These are phyloP conservation scores for Macrophomina pseudophaseolina DNA, from an alignment of 2,329 filamentous ascomycete genomes.

Conservation along the genomic window DNA sequence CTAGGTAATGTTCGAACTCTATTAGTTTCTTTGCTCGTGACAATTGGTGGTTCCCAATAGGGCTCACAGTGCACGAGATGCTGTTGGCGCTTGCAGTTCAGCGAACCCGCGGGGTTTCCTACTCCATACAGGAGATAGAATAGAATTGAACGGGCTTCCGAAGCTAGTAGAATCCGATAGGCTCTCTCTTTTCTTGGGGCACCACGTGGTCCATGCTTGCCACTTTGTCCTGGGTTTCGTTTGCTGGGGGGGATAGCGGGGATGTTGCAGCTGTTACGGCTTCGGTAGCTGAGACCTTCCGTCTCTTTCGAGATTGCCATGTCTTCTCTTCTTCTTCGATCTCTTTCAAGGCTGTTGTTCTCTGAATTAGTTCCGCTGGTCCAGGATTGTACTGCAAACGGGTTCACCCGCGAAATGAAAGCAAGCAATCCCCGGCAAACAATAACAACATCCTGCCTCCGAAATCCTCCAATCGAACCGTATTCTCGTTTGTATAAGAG, in stretches of 20 bases:
- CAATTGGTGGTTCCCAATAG: too few species aligned
- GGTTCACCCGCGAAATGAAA: too few species aligned
- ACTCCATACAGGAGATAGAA: too few species aligned
- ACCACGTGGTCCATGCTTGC: conserved; percentile 5
- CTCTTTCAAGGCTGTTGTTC: conserved; percentile 65
- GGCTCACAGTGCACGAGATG: too few species aligned
- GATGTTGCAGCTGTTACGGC: not conserved
- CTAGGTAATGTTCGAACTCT: too few species aligned
- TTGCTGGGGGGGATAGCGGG: not conserved
- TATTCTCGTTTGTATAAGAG: not conserved
- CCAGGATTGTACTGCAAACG: too few species aligned
- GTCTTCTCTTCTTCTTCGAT: conserved; percentile 67
- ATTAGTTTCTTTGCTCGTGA: too few species aligned
- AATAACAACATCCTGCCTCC: not conserved
- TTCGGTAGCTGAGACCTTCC: conserved; percentile 31
- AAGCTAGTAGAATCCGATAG: conserved; percentile 5
- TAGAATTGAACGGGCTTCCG: too few species aligned
- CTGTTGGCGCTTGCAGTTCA: too few species aligned
- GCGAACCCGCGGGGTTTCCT: too few species aligned
- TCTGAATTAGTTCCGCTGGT: conserved; percentile 29
- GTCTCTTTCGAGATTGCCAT: conserved; percentile 52
- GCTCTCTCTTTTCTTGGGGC: not conserved
- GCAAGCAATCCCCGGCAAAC: not conserved
- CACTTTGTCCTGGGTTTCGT: not conserved
- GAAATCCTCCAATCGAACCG: conserved; percentile 15